Evolutionary conservation across 2,329 filamentous ascomycete genomes (phyloP), one percentile per base, ranked within the genome.

Genomic region (Fusarium kyushuense): DNA sequence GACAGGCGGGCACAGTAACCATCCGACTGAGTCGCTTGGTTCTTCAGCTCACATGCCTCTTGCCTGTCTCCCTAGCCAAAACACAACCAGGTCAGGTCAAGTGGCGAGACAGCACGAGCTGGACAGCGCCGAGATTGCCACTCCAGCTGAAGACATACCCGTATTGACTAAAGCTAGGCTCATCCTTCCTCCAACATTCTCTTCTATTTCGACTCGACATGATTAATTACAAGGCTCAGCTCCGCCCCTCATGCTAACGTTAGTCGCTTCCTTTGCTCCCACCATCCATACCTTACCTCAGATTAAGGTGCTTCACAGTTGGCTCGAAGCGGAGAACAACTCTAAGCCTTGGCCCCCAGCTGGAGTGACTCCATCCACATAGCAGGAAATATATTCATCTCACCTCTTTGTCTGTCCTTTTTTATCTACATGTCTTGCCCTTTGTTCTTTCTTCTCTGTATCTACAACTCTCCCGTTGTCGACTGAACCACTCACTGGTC

Each of bases 281-380:
- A 38, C 47, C 23, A 47, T 51, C 47, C 32, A 47, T 47, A 47
- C 54, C 55, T 66, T 36, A 52, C 57, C 47, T 68, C 48, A 65
- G 52, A 52, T 64, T 30, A 46, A 63, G 27, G 32, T 47, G 29
- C 46, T 38, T 27, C 17, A 38, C 21, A 41, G 48, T 65, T 51
- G 55, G 65, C 57, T 62, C 57, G 53, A 58, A 58, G 65, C 65
- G 65, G 61, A 68, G 55, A 69, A 54, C 27, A 62, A 42, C 48
- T 69, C 65, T 54, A 63, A 68, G 65, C 65, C 65, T 66, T 42
- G 23, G 25, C 43, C 17, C 48, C 30, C 35, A 36, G 38, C 62
- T 69, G 49, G 23, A 65, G 41, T 25, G 41, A 47, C 38, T 54
- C 42, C 35, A 38, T 38, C 35, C n/a, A 19, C n/a, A 12, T 19